These are phyloP conservation scores for Solanum tacnaense DNA, from an alignment of 257 asterid species.

Conservation along the genomic window DNA sequence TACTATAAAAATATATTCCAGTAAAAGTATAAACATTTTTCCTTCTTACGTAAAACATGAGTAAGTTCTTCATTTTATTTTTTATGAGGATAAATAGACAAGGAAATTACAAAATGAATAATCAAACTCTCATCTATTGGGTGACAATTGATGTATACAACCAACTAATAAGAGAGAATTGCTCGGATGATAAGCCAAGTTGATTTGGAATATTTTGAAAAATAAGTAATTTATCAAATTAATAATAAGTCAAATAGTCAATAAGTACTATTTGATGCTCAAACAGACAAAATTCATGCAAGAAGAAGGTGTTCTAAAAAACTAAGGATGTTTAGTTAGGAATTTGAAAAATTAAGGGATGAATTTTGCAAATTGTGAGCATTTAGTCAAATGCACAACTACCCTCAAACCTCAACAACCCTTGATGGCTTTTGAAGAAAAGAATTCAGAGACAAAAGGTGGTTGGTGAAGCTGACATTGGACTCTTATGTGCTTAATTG, in stretches of 20 bases:
- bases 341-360: background rate
- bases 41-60: background rate
- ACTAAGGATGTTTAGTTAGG: background rate
- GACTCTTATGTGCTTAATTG: background rate
- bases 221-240: background rate
- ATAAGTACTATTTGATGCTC: too few relatives aligned
- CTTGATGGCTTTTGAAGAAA: background rate
- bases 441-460: background rate
- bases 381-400: background rate
- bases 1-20: too few relatives aligned
- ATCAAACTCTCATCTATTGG: too few relatives aligned
- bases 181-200: too few relatives aligned
- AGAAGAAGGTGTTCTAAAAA: background rate
- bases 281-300: background rate
- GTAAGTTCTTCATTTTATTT: too few relatives aligned
- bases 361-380: background rate
- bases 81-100: too few relatives aligned
- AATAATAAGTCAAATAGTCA: too few relatives aligned
- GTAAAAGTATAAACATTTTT: too few relatives aligned
- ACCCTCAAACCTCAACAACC: background rate
- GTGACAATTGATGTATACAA: background rate
- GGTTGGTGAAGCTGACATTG: slow-evolving; percentile 1
- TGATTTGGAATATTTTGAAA: background rate
- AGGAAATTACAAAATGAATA: too few relatives aligned
- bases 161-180: background rate